Conservation (phyloP, 495 filamentous ascomycete genomes). For the Pseudevernia furfuracea region DNA sequence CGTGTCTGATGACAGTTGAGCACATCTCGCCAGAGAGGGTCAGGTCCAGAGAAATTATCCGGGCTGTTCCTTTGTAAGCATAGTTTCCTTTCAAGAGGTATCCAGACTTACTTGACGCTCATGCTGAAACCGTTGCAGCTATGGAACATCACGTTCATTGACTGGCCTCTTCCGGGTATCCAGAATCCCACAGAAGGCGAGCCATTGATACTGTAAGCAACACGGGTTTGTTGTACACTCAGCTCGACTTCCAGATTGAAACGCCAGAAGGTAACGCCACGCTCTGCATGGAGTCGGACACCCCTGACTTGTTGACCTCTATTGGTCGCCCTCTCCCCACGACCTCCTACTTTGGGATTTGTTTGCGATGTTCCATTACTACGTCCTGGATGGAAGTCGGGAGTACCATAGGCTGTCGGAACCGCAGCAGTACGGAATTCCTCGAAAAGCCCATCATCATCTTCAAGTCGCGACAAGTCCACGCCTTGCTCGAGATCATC, state of each 20-base stretch:
- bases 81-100: not conserved
- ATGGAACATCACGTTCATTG: conserved; percentile 98
- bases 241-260: conserved; percentile 93
- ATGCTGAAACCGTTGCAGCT: conserved; percentile 93
- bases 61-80: conserved; percentile 31
- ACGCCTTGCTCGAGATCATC: conserved; percentile 65
- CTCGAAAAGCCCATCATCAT: conserved; percentile 76
- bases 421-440: conserved; percentile 36
- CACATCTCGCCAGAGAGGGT: conserved; percentile 94
- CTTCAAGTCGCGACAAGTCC: conserved; percentile 68
- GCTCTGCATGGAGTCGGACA: conserved; percentile 74
- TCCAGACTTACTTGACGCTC: conserved; percentile 50
- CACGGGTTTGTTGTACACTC: conserved; percentile 61
- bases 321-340: conserved; percentile 66
- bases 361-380: conserved; percentile 37
- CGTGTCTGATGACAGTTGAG: conserved; percentile 85
- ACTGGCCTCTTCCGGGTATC: conserved; percentile 77
- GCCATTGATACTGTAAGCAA: conserved; percentile 92
- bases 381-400: conserved; percentile 35
- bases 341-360: conserved; percentile 22
- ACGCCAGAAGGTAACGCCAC: conserved; percentile 90
- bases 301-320: conserved; percentile 72
- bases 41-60: conserved; percentile 75
- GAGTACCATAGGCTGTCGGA: conserved; percentile 37
- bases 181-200: conserved; percentile 88